Evolutionary conservation across 495 filamentous ascomycete genomes (phyloP), one percentile per base, ranked within the genome.

Genomic region (Trichoderma gamsii): DNA sequence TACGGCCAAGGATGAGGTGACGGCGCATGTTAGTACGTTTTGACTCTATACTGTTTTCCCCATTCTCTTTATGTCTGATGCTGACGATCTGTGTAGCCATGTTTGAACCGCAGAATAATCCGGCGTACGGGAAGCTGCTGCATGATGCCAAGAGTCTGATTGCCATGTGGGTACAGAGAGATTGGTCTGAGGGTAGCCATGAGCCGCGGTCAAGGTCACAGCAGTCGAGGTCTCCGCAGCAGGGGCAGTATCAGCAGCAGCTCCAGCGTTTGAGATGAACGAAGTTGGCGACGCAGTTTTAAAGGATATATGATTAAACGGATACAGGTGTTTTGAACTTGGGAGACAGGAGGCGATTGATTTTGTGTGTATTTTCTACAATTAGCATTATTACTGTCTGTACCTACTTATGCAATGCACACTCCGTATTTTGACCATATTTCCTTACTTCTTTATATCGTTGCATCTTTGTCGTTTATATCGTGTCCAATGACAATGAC

Each of bases 51-150:
- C 56, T 27, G 41, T 65, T 66, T 4, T 61, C 46, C 46, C 32
- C 32, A 2, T 32, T 67, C 29, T 64, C 41, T 41, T 66, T 64
- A 27, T 43, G 3, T 64, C 2, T 16, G 25, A 46, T 63, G 49
- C 18, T 35, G 16, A 23, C 29, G 8, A 66, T 69, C 59, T 70
- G 23, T 32, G 29, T 41, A 84, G 83, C 76, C 64, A 97, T 98
- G 92, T 98, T 98, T 71, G 80, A 86, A 66, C 85, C 88, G 8
- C 89, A 85, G 72, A 84, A 90, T 49, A 97, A 98, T 75, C 90
- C 92, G 13, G 90, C 86, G 16, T 97, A 92, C 71, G 83, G 86
- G 70, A 82, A 79, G 41, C 80, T 98, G 75, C 79, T 87, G 9
- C 82, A 86, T 51, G 76, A 88, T 67, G 87, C 92, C 38, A 90